phyloP scores from a whole-genome alignment of 148 eudicot species.

The Chenopodium suecicum region DNA sequence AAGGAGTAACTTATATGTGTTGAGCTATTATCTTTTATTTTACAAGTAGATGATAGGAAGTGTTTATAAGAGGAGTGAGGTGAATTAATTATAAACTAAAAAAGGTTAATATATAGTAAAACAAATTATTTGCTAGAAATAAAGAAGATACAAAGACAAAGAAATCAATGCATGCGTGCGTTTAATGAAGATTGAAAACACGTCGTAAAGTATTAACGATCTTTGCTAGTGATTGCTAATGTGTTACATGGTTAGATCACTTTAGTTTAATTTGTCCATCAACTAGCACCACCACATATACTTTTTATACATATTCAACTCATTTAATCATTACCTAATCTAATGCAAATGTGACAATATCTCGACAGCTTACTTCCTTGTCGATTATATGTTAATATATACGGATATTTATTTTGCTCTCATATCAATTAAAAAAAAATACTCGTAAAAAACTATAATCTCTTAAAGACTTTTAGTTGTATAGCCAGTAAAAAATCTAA shows the following conservation, averaged over 20 bases:
- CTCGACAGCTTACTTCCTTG: not conserved
- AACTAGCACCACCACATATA: not conserved
- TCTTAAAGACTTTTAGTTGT: no score
- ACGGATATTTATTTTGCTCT: not conserved
- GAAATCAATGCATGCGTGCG: not conserved
- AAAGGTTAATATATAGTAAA: no score
- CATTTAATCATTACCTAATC: constrained; percentile 9
- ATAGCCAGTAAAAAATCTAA: no score
- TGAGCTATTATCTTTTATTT: no score
- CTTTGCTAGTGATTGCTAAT: not conserved
- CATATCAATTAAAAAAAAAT: no score
- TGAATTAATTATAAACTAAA: no score
- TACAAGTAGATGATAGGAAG: no score
- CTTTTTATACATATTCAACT: not conserved
- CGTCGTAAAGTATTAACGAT: not conserved
- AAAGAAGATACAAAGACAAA: not conserved
- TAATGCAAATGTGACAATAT: not conserved
- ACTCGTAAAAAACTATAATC: no score
- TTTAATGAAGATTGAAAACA: not conserved
- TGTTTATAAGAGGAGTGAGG: no score
- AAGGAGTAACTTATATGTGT: no score
- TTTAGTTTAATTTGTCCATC: not conserved
- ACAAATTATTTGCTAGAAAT: no score
- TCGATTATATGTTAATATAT: not conserved
- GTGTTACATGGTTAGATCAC: not conserved